Evolutionary conservation across 768 basidiomycete species (phyloP).

Genomic region (Mycena latifolia): DNA sequence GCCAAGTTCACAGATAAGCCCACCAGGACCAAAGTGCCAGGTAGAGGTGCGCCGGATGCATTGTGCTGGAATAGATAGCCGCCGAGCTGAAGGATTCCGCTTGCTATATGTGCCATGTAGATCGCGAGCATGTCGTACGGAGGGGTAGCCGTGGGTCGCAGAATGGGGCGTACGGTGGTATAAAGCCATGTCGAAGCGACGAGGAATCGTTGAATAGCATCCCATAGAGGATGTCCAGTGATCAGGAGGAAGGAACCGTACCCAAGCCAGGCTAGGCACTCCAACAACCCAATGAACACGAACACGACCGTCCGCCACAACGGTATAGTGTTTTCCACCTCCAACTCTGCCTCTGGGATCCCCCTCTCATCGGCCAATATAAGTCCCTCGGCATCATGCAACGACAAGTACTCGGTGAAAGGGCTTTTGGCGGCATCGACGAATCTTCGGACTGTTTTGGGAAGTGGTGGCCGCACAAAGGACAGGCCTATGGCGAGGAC

Average conservation of each 20-base stretch:
- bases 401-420: slow-evolving; percentile 59
- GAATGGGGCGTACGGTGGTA: slow-evolving; percentile 65
- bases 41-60: slow-evolving; percentile 52
- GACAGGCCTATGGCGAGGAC: slow-evolving; percentile 57
- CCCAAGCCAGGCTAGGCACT: slow-evolving; percentile 71
- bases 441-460: slow-evolving; percentile 39
- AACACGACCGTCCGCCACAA: slow-evolving; percentile 74
- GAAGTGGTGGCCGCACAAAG: slow-evolving; percentile 46
- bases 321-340: slow-evolving; percentile 48
- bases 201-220: slow-evolving; percentile 56
- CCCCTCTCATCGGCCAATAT: slow-evolving; percentile 38
- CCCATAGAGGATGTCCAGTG: slow-evolving; percentile 49
- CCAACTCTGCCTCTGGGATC: slow-evolving; percentile 24
- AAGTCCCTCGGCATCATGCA: slow-evolving; percentile 69
- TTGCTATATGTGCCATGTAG: slow-evolving; percentile 62
- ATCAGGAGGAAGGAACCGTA: slow-evolving; percentile 66
- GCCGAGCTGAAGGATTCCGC: slow-evolving; percentile 63
- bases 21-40: slow-evolving; percentile 44
- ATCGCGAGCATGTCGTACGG: slow-evolving; percentile 75
- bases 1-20: slow-evolving; percentile 57
- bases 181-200: slow-evolving; percentile 76
- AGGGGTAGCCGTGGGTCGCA: slow-evolving; percentile 65
- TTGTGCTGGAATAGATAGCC: slow-evolving; percentile 65
- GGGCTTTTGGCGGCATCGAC: slow-evolving; percentile 44
- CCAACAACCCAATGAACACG: slow-evolving; percentile 65